Evolutionary conservation across 441 rosid species (phyloP), one percentile per base, ranked within the genome.

Genomic region (Manihot esculenta): DNA sequence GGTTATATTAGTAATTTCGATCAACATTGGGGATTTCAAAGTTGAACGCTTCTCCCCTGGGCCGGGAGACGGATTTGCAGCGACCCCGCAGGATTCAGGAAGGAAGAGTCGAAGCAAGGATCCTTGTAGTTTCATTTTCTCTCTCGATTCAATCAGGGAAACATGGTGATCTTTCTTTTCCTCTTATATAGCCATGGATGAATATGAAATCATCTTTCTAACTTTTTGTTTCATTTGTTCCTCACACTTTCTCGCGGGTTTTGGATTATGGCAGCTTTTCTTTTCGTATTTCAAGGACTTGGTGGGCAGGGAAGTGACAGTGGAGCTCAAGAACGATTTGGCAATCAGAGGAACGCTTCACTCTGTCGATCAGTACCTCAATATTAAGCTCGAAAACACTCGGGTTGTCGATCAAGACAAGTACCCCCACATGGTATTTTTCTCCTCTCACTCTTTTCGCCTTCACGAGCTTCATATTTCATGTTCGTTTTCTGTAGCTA

Each of bases 401-500:
- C 89, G 97, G 74, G 99, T 93, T 78, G 98, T 95, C 74, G 99
- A 95, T 83, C 97, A 93, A 72, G 99, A 95, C 88, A 91, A 93
- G 86, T 87, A 91, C 75, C 99, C 98, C 74, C 98, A 95, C 87
- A 95, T 95, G 99, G 98, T 95, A 84, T 44, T 83, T 21, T 47
- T 8, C 3, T 6, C 9, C 15, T 17, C 30, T 47, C 41, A 0
- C 26, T 45, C 41, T 2, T 50, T 35, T 50, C 51, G 27, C 30
- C 20, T 7, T 2, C 41, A 35, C 7, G 6, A 5, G 41, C 41
- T 35, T 6, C 41, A 35, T 35, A 48, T 10, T 15, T 18, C n/a
- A 24, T 63, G 54, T 53, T 23, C 20, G 0, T 10, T 12, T 14
- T 57, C 49, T 68, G 1, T 33, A 35, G 41, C 7, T 35, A 35